Evolutionary conservation across 345 rosid species (phyloP).

Genomic region (Citropsis articulata): DNA sequence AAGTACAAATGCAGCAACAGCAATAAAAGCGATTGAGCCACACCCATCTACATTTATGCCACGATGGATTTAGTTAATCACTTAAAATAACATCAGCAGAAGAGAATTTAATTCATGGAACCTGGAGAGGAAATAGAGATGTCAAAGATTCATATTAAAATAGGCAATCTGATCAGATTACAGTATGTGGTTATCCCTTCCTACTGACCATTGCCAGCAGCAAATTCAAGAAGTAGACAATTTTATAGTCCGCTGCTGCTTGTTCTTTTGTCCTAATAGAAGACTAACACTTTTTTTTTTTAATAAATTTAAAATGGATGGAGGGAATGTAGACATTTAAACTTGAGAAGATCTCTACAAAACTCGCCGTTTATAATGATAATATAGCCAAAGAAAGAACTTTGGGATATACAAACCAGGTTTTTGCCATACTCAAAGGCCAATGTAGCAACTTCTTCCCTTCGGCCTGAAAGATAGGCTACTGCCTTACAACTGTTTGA

Average conservation of each 20-base stretch:
- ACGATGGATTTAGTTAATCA: neutral
- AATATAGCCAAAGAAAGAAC: neutral
- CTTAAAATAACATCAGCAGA: neutral
- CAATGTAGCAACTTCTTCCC: constrained; percentile 69
- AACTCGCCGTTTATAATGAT: neutral
- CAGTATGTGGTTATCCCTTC: neutral
- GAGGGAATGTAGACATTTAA: neutral
- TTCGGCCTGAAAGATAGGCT: constrained; percentile 83
- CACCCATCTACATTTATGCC: neutral
- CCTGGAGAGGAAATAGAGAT: neutral
- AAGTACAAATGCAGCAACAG: neutral
- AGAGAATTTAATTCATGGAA: neutral
- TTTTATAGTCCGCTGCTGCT: neutral
- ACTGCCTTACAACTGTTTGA: constrained; percentile 91
- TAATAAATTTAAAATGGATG: neutral
- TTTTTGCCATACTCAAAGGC: constrained; percentile 85
- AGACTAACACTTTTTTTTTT: neutral
- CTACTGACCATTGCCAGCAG: neutral
- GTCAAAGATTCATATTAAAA: neutral
- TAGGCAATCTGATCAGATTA: neutral
- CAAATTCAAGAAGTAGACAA: neutral
- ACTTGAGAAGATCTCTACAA: neutral
- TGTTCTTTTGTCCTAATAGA: too few relatives aligned
- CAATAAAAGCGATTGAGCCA: neutral
- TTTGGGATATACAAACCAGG: constrained; percentile 57